Evolutionary conservation across 257 asterid genomes (phyloP).

Genomic region (Solanum microdontum): DNA sequence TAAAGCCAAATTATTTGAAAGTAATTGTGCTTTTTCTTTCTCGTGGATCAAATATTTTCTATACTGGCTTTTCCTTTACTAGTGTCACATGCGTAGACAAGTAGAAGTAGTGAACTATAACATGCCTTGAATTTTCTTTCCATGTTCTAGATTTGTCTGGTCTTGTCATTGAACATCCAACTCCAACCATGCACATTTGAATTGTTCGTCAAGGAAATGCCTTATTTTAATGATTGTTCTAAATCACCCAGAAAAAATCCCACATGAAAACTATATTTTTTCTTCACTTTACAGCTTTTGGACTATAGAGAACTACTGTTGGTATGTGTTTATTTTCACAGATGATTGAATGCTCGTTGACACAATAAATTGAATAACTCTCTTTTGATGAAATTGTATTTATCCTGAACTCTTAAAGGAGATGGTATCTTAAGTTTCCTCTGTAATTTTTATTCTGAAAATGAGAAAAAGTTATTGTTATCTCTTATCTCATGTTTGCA

Average conservation of each 20-base stretch:
- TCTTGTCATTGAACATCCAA: background rate
- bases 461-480: background rate
- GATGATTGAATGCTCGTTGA: background rate
- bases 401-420: background rate
- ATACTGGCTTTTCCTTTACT: background rate
- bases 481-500: constrained; percentile 5
- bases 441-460: background rate
- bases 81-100: background rate
- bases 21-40: background rate
- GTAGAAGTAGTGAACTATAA: background rate
- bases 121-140: background rate
- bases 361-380: background rate
- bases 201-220: background rate
- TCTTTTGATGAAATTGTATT: background rate
- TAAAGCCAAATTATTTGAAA: background rate
- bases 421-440: background rate
- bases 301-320: background rate
- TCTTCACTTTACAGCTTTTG: background rate
- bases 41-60: background rate
- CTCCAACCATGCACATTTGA: background rate
- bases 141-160: background rate
- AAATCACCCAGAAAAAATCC: background rate
- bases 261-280: background rate
- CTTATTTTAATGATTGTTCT: background rate
- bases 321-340: background rate